These are phyloP conservation scores for Ceratobasidium sp. DNA, from an alignment of 1,284 basidiomycete species.

Conservation along the genomic window DNA sequence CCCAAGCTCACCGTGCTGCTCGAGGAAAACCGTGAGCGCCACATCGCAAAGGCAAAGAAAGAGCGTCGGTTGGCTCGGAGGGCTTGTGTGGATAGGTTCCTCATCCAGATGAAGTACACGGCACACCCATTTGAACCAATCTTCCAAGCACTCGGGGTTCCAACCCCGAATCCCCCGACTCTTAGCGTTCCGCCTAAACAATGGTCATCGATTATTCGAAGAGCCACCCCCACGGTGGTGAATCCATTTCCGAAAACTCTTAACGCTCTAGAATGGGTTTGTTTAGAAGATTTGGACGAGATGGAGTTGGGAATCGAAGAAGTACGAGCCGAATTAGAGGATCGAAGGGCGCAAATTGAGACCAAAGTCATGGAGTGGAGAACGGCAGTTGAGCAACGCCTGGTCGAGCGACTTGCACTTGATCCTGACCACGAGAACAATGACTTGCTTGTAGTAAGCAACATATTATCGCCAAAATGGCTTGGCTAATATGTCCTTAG, in stretches of 20 bases:
- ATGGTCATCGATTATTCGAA: neutral
- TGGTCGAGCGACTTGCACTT: neutral
- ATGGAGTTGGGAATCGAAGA: neutral
- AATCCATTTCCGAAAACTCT: slow-evolving; percentile 2
- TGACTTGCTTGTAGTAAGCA: neutral
- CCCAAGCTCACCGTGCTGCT: slow-evolving; percentile 9
- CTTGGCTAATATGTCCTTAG: too few species aligned
- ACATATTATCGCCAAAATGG: too few species aligned
- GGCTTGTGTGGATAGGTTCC: neutral
- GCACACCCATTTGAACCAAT: neutral
- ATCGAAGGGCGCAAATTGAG: neutral
- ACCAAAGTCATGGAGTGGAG: slow-evolving; percentile 3
- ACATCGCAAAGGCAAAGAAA: neutral
- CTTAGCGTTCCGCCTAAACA: neutral
- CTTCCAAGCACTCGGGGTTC: neutral
- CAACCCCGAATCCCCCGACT: neutral
- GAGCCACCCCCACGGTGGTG: neutral
- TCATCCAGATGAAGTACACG: neutral
- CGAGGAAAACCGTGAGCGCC: neutral
- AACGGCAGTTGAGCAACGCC: neutral
- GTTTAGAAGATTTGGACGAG: neutral
- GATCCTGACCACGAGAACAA: neutral
- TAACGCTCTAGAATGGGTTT: neutral
- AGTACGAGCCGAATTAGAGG: neutral
- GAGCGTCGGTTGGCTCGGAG: neutral